Percentiles rank a stretch among this genome's conserved stretches.
Conservation (phyloP, 257 asterid species). For the Fraxinus excelsior region DNA sequence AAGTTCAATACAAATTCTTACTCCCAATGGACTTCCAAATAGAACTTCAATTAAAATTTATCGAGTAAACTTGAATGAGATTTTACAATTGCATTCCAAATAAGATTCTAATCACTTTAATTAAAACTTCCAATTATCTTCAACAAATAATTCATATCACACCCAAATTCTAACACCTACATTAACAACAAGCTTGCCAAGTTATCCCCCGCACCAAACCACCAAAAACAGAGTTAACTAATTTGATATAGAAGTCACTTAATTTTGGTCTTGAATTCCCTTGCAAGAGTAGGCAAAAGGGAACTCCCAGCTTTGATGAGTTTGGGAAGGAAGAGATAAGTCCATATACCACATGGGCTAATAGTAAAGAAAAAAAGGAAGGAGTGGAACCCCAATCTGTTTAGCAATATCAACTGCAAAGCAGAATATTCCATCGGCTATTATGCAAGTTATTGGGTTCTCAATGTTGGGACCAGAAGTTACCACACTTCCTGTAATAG, state of each 20-base stretch:
- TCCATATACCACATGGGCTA: conserved; percentile 65
- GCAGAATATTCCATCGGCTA: conserved; percentile 59
- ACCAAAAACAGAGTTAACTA: background rate
- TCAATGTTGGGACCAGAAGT: conserved; percentile 9
- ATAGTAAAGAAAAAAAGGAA: conserved; percentile 55
- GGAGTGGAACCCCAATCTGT: conserved; percentile 33
- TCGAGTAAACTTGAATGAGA: too few relatives aligned
- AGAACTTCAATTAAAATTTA: too few relatives aligned
- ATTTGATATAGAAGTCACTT: background rate
- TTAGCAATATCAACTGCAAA: conserved; percentile 46
- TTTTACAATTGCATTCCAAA: too few relatives aligned
- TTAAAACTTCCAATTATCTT: too few relatives aligned
- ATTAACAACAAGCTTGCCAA: conserved; percentile 39
- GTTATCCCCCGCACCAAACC: conserved; percentile 35
- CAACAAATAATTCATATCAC: too few relatives aligned
- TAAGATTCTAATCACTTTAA: too few relatives aligned
- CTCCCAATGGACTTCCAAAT: too few relatives aligned
- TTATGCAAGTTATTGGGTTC: conserved; percentile 39
- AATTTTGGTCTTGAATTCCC: background rate
- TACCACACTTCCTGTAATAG: conserved; percentile 45
- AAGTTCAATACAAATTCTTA: too few relatives aligned
- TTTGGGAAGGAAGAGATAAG: conserved; percentile 53
- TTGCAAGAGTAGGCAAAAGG: conserved; percentile 29
- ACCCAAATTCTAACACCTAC: background rate
- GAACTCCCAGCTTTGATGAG: conserved; percentile 54